Percentiles rank a stretch among this genome's conserved stretches.
Evolutionary conservation across 1,139 yeast species (phyloP).

Genomic region (Kodamaea derodonti): DNA sequence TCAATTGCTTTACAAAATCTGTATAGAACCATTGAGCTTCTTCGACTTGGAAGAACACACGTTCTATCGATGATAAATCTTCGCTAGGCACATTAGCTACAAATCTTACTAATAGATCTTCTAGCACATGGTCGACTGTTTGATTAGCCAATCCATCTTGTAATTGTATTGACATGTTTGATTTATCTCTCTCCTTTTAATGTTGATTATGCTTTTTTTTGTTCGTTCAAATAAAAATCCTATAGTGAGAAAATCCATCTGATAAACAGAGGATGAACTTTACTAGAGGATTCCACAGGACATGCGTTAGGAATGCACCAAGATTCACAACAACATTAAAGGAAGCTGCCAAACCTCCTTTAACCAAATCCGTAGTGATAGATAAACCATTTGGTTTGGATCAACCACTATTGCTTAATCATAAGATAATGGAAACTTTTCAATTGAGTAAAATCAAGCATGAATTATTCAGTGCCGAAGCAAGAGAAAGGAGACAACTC

Average conservation of each 20-base stretch:
- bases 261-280: not conserved
- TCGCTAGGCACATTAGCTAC: constrained; percentile 89
- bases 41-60: constrained; percentile 91
- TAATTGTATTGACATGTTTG: constrained; percentile 51
- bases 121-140: constrained; percentile 73
- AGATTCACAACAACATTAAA: constrained; percentile 15
- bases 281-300: constrained; percentile 5
- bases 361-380: constrained; percentile 18
- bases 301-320: constrained; percentile 5
- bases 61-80: constrained; percentile 78
- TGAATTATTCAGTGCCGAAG: constrained; percentile 34
- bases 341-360: constrained; percentile 17
- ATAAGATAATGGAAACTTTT: constrained; percentile 18
- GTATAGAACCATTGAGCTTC: constrained; percentile 98
- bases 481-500: constrained; percentile 51
- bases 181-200: not conserved
- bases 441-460: constrained; percentile 20
- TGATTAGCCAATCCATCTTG: constrained; percentile 54
- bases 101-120: constrained; percentile 85
- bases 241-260: not conserved
- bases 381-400: constrained; percentile 42
- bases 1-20: constrained; percentile 73
- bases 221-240: constrained; percentile 1
- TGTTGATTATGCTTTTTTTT: constrained; percentile 2
- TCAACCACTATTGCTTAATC: constrained; percentile 28